Conservation (phyloP, 805 yeast genomes). For the Wickerhamomyces mucosus region DNA sequence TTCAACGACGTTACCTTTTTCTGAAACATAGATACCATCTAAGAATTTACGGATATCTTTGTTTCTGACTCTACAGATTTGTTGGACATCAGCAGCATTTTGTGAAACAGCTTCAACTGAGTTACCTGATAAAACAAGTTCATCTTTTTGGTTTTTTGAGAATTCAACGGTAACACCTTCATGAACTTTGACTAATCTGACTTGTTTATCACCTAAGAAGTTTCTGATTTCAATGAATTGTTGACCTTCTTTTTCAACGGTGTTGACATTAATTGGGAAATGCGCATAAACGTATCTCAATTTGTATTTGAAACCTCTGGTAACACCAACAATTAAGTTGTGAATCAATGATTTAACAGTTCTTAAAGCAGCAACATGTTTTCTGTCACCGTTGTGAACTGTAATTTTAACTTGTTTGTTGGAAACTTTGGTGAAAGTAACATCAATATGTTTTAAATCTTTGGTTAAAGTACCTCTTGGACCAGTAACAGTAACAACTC, state of each 20-base stretch:
- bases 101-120: slow-evolving; percentile 96
- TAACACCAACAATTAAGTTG: slow-evolving; percentile 97
- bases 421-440: slow-evolving; percentile 76
- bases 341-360: slow-evolving; percentile 92
- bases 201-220: slow-evolving; percentile 99
- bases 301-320: slow-evolving; percentile 98
- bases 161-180: slow-evolving; percentile 85
- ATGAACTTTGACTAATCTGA: slow-evolving; percentile 75
- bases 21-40: slow-evolving; percentile 99
- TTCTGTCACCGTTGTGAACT: slow-evolving; percentile 98
- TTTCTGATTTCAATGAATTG: slow-evolving; percentile 92
- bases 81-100: slow-evolving; percentile 97
- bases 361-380: slow-evolving; percentile 99
- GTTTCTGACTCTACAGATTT: slow-evolving; percentile 97
- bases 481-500: slow-evolving; percentile 84
- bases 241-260: slow-evolving; percentile 67
- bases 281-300: slow-evolving; percentile 99
- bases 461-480: slow-evolving; percentile 95
- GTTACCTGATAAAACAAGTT: slow-evolving; percentile 87
- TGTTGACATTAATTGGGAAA: slow-evolving; percentile 99
- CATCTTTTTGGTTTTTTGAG: slow-evolving; percentile 87
- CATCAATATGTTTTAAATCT: slow-evolving; percentile 90
- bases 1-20: slow-evolving; percentile 80
- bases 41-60: slow-evolving; percentile 99
- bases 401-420: slow-evolving; percentile 73